Evolutionary conservation across 1,284 basidiomycete genomes (phyloP).

Genomic region (Malassezia obtusa): DNA sequence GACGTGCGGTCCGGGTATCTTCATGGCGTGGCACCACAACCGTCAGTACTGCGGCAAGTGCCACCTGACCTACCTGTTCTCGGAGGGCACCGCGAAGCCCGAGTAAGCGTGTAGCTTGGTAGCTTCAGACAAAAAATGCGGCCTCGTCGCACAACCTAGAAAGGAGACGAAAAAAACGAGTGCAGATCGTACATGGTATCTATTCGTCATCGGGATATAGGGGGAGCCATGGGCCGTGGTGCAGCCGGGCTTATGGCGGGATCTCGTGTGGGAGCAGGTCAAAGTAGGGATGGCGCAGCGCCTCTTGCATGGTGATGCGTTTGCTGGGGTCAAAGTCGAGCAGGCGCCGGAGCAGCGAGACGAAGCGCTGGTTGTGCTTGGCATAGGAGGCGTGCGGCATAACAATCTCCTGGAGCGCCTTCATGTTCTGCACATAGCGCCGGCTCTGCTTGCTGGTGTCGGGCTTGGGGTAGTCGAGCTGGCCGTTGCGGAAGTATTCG

Average conservation of each 20-base stretch:
- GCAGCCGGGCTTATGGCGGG: slow-evolving; percentile 20
- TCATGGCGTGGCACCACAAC: slow-evolving; percentile 48
- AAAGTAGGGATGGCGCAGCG: slow-evolving; percentile 45
- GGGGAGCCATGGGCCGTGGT: too few relatives aligned
- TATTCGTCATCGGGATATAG: not conserved
- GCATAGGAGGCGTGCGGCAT: slow-evolving; percentile 45
- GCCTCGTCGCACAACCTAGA: not conserved
- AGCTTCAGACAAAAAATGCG: not conserved
- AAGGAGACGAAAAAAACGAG: not conserved
- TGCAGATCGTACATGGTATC: not conserved
- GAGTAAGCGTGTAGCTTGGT: slow-evolving; percentile 9
- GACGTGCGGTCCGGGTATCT: slow-evolving; percentile 46
- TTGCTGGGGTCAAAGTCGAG: slow-evolving; percentile 83
- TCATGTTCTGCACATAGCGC: slow-evolving; percentile 83
- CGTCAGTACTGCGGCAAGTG: slow-evolving; percentile 49
- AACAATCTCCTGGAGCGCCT: slow-evolving; percentile 76
- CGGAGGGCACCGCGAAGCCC: slow-evolving; percentile 34
- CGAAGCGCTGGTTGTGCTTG: slow-evolving; percentile 62
- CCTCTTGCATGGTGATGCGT: slow-evolving; percentile 40
- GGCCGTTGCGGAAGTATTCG: slow-evolving; percentile 79
- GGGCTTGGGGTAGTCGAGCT: slow-evolving; percentile 82
- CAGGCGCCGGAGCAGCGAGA: slow-evolving; percentile 74
- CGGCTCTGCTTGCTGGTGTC: slow-evolving; percentile 77
- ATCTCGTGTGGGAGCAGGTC: slow-evolving; percentile 33
- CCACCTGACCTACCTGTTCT: slow-evolving; percentile 48